Evolutionary conservation across 345 rosid genomes (phyloP).

Genomic region (Arabis alpina): DNA sequence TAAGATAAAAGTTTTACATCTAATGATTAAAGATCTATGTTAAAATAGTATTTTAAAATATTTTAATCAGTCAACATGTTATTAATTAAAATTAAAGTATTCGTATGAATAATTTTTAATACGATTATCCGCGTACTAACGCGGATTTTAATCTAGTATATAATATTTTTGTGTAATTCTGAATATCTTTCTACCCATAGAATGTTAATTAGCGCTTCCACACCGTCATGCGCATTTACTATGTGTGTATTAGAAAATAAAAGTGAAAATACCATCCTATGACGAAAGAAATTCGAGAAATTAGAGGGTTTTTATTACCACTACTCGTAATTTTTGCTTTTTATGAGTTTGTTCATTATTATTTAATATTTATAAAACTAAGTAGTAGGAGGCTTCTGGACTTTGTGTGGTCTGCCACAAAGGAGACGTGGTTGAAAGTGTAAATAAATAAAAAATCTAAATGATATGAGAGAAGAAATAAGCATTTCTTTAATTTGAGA

Average conservation of each 20-base stretch:
- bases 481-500: slow-evolving; percentile 17
- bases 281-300: background rate
- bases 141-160: no score
- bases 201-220: no score
- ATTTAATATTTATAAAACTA: background rate
- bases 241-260: background rate
- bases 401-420: slow-evolving; percentile 45
- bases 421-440: slow-evolving; percentile 45
- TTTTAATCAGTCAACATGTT: no score
- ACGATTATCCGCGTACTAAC: no score
- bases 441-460: slow-evolving; percentile 27
- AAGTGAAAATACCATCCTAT: background rate
- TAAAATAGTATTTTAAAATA: no score
- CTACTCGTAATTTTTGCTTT: background rate
- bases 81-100: no score
- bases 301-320: background rate
- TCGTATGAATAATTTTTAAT: no score
- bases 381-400: slow-evolving; percentile 30
- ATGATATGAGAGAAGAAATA: slow-evolving; percentile 18
- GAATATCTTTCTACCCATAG: no score
- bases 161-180: no score
- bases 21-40: no score
- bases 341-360: background rate
- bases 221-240: no score
- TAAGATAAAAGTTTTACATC: no score